phyloP scores from a whole-genome alignment of 2,329 filamentous ascomycete genomes.

The Botrytis porri region DNA sequence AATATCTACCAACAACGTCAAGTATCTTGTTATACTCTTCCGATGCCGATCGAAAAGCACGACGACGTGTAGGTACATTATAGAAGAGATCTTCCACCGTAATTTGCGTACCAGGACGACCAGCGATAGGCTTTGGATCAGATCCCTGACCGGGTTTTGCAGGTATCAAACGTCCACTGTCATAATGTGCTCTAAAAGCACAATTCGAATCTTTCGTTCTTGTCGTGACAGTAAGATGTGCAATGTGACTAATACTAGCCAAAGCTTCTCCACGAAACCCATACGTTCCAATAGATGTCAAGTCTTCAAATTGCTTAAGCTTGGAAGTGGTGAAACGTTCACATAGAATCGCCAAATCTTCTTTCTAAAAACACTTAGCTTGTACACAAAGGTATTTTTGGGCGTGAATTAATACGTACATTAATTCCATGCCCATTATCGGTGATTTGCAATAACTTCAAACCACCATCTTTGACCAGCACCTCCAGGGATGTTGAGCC shows the following conservation, averaged over 20 bases:
- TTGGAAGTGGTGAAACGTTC: constrained; percentile 98
- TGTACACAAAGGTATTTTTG: background rate
- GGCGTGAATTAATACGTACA: constrained; percentile 48
- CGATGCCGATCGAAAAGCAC: constrained; percentile 84
- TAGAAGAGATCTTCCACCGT: constrained; percentile 97
- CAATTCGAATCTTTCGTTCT: constrained; percentile 84
- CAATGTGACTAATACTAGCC: constrained; percentile 97
- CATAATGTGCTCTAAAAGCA: constrained; percentile 88
- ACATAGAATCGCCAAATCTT: constrained; percentile 87
- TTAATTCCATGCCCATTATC: constrained; percentile 97
- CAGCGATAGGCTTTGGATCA: constrained; percentile 84
- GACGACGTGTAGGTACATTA: constrained; percentile 83
- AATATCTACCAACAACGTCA: constrained; percentile 89
- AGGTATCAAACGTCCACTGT: constrained; percentile 75
- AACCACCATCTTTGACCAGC: constrained; percentile 87
- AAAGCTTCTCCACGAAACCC: constrained; percentile 97
- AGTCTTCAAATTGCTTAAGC: constrained; percentile 86
- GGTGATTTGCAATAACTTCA: constrained; percentile 94
- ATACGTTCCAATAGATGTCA: constrained; percentile 87
- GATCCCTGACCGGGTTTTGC: constrained; percentile 83
- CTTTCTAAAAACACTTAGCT: constrained; percentile 56
- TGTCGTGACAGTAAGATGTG: constrained; percentile 91
- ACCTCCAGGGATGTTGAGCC: constrained; percentile 89
- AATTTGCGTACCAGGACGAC: constrained; percentile 87
- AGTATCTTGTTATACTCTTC: constrained; percentile 99